A percentile compares a stretch with the other conserved stretches of the same genome.
These are phyloP conservation scores for Rutstroemia sp. DNA, from an alignment of 2,329 filamentous ascomycete genomes.

Conservation along the genomic window DNA sequence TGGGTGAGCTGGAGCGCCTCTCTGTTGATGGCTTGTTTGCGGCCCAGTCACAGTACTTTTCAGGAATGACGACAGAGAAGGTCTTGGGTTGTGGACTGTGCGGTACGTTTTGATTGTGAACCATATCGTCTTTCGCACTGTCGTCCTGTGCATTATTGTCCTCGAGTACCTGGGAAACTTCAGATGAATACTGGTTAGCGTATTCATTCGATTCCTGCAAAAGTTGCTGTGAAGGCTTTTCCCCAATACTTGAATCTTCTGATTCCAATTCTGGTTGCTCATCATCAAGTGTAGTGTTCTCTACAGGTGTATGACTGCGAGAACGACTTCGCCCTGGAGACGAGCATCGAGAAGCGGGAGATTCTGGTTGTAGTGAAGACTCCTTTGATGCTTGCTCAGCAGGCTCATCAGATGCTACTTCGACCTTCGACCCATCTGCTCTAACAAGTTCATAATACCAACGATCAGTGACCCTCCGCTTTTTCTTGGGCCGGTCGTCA, in stretches of 20 bases:
- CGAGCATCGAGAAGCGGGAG: background rate
- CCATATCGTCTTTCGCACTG: background rate
- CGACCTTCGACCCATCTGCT: conserved; percentile 23
- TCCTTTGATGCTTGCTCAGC: background rate
- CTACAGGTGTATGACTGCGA: background rate
- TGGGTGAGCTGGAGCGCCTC: background rate
- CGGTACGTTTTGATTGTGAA: too few relatives aligned
- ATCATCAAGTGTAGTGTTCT: background rate
- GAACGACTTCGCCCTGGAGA: conserved; percentile 8
- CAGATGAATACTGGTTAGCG: background rate
- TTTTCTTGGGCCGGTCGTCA: conserved; percentile 29
- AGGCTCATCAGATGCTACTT: conserved; percentile 5
- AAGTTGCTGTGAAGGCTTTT: conserved; percentile 7
- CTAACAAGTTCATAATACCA: conserved; percentile 28
- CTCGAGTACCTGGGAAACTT: conserved; percentile 1
- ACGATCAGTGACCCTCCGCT: conserved; percentile 21
- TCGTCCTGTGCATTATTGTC: background rate
- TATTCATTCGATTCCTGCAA: conserved; percentile 9
- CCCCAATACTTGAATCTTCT: background rate
- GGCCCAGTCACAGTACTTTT: too few relatives aligned
- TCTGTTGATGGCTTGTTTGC: background rate
- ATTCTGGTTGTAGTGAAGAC: background rate
- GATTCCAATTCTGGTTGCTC: background rate
- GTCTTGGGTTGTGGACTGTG: too few relatives aligned
- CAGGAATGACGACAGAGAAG: too few relatives aligned